Conservation (phyloP, 164 flowering plant genomes). For the Stephania yunnanensis region DNA sequence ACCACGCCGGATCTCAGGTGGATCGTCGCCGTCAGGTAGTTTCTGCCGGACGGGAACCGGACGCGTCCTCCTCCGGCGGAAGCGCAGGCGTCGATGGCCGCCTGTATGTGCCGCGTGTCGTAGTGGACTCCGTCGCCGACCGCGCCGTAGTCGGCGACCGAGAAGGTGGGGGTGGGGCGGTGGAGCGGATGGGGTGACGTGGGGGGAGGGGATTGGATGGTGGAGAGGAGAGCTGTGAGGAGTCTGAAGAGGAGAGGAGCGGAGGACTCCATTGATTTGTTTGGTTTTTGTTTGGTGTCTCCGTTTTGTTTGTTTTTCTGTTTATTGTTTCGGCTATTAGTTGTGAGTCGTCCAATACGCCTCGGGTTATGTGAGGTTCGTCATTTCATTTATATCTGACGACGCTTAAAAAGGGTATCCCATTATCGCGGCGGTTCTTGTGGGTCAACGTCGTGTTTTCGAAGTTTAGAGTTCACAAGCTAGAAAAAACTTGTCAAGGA, state of each 20-base stretch:
- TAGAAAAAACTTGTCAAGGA: no score
- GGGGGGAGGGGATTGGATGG: slow-evolving; percentile 34
- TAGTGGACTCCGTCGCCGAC: slow-evolving; percentile 62
- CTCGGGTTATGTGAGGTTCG: no score
- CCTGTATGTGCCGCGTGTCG: slow-evolving; percentile 74
- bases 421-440: no score
- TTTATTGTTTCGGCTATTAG: no score
- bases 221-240: slow-evolving; percentile 15
- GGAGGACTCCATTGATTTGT: not conserved
- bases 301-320: not conserved
- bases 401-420: no score
- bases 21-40: slow-evolving; percentile 69
- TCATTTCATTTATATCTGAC: no score
- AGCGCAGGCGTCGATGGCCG: slow-evolving; percentile 69
- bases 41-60: slow-evolving; percentile 48
- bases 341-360: no score
- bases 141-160: slow-evolving; percentile 83
- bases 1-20: slow-evolving; percentile 57
- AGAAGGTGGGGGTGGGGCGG: slow-evolving; percentile 23
- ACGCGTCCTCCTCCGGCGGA: slow-evolving; percentile 45
- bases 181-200: slow-evolving; percentile 19
- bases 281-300: not conserved
- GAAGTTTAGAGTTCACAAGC: no score
- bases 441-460: no score
- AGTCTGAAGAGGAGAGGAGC: slow-evolving; percentile 5